Percentiles rank a stretch among this genome's conserved stretches.
Evolutionary conservation across 805 yeast genomes (phyloP).

Genomic region (Debaryomyces tyrocola): DNA sequence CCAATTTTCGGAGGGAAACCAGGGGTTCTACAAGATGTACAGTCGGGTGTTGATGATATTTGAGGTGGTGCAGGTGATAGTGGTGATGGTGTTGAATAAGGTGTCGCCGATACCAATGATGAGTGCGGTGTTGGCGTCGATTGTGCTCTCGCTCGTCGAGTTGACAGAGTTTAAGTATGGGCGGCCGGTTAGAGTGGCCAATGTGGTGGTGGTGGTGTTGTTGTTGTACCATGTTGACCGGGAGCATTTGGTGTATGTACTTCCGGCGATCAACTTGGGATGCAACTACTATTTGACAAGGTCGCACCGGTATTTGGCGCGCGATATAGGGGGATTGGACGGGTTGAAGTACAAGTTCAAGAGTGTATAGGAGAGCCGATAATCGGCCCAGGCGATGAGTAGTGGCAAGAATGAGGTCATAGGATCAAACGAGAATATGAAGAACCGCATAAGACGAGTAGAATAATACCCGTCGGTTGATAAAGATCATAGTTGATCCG

Average conservation of each 20-base stretch:
- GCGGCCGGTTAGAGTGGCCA: neutral
- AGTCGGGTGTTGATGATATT: neutral
- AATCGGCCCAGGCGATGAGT: too few relatives aligned
- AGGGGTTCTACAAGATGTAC: slow-evolving; percentile 1
- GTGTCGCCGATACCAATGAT: neutral
- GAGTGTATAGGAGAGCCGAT: slow-evolving; percentile 7
- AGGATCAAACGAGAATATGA: too few relatives aligned
- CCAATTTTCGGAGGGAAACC: slow-evolving; percentile 5
- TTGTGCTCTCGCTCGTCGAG: slow-evolving; percentile 3
- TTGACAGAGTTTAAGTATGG: neutral
- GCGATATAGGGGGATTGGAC: slow-evolving; percentile 10
- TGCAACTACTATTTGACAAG: slow-evolving; percentile 5
- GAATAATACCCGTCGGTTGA: too few relatives aligned
- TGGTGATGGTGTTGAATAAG: neutral
- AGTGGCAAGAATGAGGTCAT: too few relatives aligned
- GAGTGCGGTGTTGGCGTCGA: neutral
- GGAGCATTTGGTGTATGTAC: neutral
- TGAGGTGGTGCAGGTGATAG: neutral
- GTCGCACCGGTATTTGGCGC: slow-evolving; percentile 8
- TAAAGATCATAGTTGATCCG: too few relatives aligned
- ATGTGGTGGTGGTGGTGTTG: neutral
- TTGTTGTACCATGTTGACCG: neutral
- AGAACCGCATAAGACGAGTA: too few relatives aligned
- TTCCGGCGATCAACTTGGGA: slow-evolving; percentile 8
- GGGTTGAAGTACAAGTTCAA: slow-evolving; percentile 18